These are phyloP conservation scores for Linanthus parryae DNA, from an alignment of 148 eudicot species.

Conservation along the genomic window DNA sequence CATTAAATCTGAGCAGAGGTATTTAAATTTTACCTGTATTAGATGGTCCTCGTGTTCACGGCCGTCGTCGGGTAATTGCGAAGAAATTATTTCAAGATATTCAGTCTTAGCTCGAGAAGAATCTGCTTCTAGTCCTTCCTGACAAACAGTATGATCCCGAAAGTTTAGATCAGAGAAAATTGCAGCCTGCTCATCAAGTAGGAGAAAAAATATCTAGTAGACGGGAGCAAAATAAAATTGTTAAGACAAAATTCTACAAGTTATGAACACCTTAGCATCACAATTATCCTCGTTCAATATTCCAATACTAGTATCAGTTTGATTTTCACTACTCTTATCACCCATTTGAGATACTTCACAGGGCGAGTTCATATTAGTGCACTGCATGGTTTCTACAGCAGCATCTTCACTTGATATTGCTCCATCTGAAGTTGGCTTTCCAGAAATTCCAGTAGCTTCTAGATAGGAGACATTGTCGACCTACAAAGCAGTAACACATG, in stretches of 20 bases:
- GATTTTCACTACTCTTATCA: constrained; percentile 9
- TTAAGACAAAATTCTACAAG: background rate
- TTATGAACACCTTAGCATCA: constrained; percentile 14
- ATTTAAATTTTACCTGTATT: constrained; percentile 9
- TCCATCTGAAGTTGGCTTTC: constrained; percentile 13
- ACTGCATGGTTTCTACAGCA: constrained; percentile 8
- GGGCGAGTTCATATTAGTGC: constrained; percentile 8
- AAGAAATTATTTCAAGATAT: constrained; percentile 2
- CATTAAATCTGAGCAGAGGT: background rate
- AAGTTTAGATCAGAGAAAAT: constrained; percentile 6
- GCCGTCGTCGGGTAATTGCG: constrained; percentile 3
- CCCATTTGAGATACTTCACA: constrained; percentile 26
- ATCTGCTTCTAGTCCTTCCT: constrained; percentile 6
- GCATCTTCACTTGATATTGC: constrained; percentile 22
- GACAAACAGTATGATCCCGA: constrained; percentile 5
- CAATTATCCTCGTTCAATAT: constrained; percentile 6
- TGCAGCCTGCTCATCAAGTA: constrained; percentile 12
- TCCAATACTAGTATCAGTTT: constrained; percentile 5
- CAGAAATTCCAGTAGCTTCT: constrained; percentile 21
- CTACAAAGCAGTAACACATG: constrained; percentile 31
- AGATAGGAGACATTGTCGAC: constrained; percentile 51
- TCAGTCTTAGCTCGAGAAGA: constrained; percentile 6
- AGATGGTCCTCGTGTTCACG: constrained; percentile 4
- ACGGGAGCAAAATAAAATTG: background rate
- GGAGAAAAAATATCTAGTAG: background rate